Conservation (phyloP, 371 early-diverging fungal species). For the Mortierella polycephala region DNA sequence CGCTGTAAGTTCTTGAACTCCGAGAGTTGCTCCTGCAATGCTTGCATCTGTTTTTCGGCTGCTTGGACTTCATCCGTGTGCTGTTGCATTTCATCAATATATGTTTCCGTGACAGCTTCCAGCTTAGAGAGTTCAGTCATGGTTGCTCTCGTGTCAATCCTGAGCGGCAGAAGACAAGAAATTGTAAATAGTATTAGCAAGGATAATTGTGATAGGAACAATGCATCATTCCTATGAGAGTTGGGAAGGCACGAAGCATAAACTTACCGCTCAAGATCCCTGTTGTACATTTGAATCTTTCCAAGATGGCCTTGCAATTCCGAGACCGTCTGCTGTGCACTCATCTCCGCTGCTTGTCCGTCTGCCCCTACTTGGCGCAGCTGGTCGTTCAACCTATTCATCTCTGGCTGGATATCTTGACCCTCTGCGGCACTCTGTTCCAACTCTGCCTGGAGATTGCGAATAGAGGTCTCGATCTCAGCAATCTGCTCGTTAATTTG, state of each 20-base stretch:
- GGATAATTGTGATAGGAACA: no score
- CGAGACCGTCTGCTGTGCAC: constrained; percentile 42
- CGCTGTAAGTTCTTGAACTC: constrained; percentile 65
- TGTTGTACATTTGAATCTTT: constrained; percentile 56
- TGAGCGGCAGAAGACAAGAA: not conserved
- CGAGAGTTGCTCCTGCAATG: constrained; percentile 60
- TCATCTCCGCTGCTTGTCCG: constrained; percentile 46
- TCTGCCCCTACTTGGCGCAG: constrained; percentile 10
- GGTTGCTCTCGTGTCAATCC: constrained; percentile 25
- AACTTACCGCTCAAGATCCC: constrained; percentile 57
- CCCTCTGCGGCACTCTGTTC: constrained; percentile 54
- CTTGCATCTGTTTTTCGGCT: constrained; percentile 48
- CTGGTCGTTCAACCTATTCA: constrained; percentile 22
- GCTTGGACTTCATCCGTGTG: constrained; percentile 27
- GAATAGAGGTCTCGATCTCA: constrained; percentile 41
- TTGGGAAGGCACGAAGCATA: not conserved
- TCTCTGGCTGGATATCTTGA: constrained; percentile 26
- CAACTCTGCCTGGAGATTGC: constrained; percentile 18
- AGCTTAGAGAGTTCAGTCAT: constrained; percentile 36
- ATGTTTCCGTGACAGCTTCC: constrained; percentile 22
- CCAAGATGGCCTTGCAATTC: constrained; percentile 56
- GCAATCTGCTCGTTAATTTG: constrained; percentile 47
- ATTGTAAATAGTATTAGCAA: not conserved
- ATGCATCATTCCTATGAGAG: not conserved
- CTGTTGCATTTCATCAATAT: constrained; percentile 45